Evolutionary conservation across 345 rosid genomes (phyloP).

Genomic region (Crucihimalaya himalaica): DNA sequence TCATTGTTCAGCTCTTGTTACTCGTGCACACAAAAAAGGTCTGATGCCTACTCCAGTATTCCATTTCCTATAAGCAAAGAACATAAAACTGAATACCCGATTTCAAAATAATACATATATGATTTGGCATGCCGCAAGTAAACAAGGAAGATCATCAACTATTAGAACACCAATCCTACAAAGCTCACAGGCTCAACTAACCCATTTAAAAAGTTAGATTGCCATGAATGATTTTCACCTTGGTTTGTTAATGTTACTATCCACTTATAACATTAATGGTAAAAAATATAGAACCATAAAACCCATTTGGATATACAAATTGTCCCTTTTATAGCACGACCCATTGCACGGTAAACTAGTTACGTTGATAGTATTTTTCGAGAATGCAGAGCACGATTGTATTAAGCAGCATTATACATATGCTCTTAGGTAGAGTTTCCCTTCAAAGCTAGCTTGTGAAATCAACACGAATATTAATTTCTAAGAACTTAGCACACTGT

Average conservation of each 20-base stretch:
- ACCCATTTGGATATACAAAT: constrained; percentile 11
- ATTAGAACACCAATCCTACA: neutral
- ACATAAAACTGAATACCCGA: neutral
- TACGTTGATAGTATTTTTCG: neutral
- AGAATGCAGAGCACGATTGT: neutral
- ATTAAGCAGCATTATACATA: neutral
- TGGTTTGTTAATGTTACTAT: neutral
- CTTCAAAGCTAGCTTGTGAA: constrained; percentile 4
- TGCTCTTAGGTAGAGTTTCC: neutral
- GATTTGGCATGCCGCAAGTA: neutral
- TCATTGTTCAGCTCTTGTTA: neutral
- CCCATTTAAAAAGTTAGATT: neutral
- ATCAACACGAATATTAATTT: neutral
- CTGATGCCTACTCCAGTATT: constrained; percentile 7
- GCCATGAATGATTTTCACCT: neutral
- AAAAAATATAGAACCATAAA: neutral
- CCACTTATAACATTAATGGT: constrained; percentile 2
- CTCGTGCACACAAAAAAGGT: constrained; percentile 8
- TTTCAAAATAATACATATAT: neutral
- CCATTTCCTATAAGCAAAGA: constrained; percentile 21
- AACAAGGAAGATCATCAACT: neutral
- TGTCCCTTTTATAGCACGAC: neutral
- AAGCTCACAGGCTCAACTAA: constrained; percentile 1
- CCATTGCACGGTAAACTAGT: neutral
- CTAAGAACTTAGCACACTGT: constrained; percentile 7